Base-by-base conservation (phyloP, 257 asterid species). In the Scutellaria baicalensis region DNA sequence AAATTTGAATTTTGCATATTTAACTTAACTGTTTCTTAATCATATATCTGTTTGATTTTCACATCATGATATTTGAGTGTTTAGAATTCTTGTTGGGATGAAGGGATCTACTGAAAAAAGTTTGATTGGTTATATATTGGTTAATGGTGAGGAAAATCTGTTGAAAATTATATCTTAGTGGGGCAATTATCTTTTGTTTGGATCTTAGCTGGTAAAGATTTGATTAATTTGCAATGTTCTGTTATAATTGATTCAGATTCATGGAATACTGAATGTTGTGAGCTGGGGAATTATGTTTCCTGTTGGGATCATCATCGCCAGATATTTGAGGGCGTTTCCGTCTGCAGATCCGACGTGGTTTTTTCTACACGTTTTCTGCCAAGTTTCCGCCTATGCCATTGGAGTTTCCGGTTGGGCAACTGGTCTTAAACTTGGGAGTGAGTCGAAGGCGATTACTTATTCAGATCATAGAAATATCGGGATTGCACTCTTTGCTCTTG, bases 351-450 rank as follows among this genome's bases (percentile, higher is more conserved):
- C 96, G 0, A 81, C 84, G 0, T 93, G 98, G 98, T 90, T 93
- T 78, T 89, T 91, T 73, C 84, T 83, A 27, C 99, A 91, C 57
- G 68, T 81, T 62, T 79, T 60, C 62, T 89, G 94, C 83, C 99
- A 94, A 48, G 27, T 81, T 17, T 84, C 96, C 23, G 88, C 95
- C 11, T 91, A 89, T 40, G 79, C 79, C 36, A 80, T 93, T n/a
- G 97, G 97, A 14, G 95, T 93, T 73, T 87, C 96, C n/a, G 98
- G 96, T 4, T 93, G 95, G 96, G 95, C 75, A 7, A 91, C 95
- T 31, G 99, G 99, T 38, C 78, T 94, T 45, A 87, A 79, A 74
- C 96, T 94, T 5, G 97, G 99, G 11, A 79, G 89, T 61, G 80
- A 87, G 66, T 91, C 97, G 0, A 76, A 69, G 73, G 89, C 79